phyloP scores from a whole-genome alignment of 2,329 filamentous ascomycete genomes.

The Cercospora beticola region DNA sequence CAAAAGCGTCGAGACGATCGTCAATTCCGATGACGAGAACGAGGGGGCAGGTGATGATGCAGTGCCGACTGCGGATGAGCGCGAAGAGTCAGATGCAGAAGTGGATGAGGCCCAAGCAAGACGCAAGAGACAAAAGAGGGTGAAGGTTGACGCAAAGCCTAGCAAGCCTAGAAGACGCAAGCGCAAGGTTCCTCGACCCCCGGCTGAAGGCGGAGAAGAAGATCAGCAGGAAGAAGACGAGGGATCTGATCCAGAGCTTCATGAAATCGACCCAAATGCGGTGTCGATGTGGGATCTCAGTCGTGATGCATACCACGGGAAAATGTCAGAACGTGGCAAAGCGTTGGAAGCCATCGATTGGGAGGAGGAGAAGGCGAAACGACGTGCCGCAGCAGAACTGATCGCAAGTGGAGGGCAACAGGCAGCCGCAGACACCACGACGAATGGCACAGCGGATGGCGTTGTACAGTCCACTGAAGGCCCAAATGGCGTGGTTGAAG shows the following conservation, averaged over 20 bases:
- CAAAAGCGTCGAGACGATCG: constrained; percentile 22
- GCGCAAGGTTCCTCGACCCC: constrained; percentile 1
- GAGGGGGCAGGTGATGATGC: constrained; percentile 4
- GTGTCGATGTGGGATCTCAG: constrained; percentile 73
- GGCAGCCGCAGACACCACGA: constrained; percentile 8
- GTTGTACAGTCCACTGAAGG: constrained; percentile 27
- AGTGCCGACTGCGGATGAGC: constrained; percentile 1
- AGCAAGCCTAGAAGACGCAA: constrained; percentile 12
- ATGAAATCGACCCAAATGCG: constrained; percentile 61
- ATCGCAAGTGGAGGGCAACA: constrained; percentile 22
- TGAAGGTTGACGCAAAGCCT: constrained; percentile 16
- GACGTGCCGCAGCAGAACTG: constrained; percentile 40
- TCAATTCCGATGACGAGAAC: constrained; percentile 25
- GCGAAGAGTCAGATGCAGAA: not conserved
- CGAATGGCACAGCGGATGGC: constrained; percentile 10
- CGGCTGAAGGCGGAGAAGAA: constrained; percentile 12
- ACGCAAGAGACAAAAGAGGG: constrained; percentile 20
- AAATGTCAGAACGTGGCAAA: constrained; percentile 71
- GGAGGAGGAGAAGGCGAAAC: constrained; percentile 48
- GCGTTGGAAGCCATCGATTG: constrained; percentile 68
- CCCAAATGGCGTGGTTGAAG: constrained; percentile 17
- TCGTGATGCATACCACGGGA: constrained; percentile 59
- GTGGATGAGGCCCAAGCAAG: constrained; percentile 8
- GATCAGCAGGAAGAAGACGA: constrained; percentile 25
- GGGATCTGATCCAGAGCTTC: constrained; percentile 36